Evolutionary conservation across 495 filamentous ascomycete genomes (phyloP), one percentile per base, ranked within the genome.

Genomic region (Pseudevernia furfuracea): DNA sequence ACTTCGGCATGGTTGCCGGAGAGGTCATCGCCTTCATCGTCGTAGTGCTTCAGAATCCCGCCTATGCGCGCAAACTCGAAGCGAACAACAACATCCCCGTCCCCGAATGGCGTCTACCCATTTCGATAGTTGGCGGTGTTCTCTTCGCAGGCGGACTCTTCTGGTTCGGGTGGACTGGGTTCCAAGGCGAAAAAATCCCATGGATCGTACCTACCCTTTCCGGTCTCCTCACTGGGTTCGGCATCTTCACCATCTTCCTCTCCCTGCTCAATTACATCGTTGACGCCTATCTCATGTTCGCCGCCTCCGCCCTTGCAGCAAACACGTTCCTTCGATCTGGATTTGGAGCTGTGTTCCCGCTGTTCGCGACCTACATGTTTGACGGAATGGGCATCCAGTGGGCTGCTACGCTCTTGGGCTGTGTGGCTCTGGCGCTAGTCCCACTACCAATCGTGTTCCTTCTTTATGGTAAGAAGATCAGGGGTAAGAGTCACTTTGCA

Each of bases 291-390:
- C 71, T 79, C 66, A 78, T 82, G 76, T 78, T 82, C 57, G 80
- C 82, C 46, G 84, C 84, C 69, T 82, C 84, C 0, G 87, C 87
- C 2, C 77, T 87, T 12, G 86, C 85, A 0, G 87, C 85, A 11
- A 90, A 89, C 68, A 89, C 86, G 0, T 82, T 90, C 38, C 56
- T 90, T 66, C 76, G 88, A 14, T 84, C 80, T 37, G 72, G 77
- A 34, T 80, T 89, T 55, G 87, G 82, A 19, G 87, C 81, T 39
- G 86, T 79, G 0, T 90, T 91, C 28, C 59, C 59, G 5, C 39
- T 66, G 37, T 66, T 66, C 36, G 58, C 57, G 73, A 64, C 12
- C 17, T 67, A 12, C 57, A 71, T 46, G 74, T 79, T 34, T 74
- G 74, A 60, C 75, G 76, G 74, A 71, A 72, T 63, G 74, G 69